These are phyloP conservation scores for Alternaria sp. DNA, from an alignment of 2,329 filamentous ascomycete genomes.

Conservation along the genomic window DNA sequence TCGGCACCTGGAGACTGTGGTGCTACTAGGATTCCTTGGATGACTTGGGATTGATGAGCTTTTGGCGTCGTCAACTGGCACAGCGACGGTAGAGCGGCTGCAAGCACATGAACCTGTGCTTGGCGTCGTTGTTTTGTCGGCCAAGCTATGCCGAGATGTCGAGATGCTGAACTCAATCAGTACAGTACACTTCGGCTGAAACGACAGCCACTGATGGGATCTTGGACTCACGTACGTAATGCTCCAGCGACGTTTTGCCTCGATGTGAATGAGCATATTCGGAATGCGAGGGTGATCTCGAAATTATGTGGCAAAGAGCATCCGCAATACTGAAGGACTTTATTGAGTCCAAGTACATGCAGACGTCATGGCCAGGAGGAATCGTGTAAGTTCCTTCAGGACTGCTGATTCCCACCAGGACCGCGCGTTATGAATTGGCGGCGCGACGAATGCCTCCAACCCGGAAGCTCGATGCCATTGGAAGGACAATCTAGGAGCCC, in stretches of 20 bases:
- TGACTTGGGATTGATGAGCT: neutral
- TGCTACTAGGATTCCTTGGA: neutral
- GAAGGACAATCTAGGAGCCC: neutral
- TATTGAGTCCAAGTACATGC: slow-evolving; percentile 3
- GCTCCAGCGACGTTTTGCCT: slow-evolving; percentile 8
- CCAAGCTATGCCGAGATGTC: neutral
- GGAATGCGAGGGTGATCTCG: neutral
- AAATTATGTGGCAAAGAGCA: slow-evolving; percentile 4
- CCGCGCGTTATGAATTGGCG: neutral
- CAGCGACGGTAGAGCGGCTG: neutral
- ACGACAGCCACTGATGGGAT: neutral
- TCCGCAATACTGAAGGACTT: slow-evolving; percentile 13
- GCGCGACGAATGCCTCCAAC: neutral
- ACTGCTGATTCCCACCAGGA: neutral
- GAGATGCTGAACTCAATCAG: slow-evolving; percentile 6
- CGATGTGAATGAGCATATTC: slow-evolving; percentile 15
- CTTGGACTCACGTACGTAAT: slow-evolving; percentile 15
- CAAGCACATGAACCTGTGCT: neutral
- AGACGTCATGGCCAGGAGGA: neutral
- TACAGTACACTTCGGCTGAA: neutral
- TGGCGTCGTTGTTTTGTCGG: neutral
- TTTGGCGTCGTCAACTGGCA: neutral
- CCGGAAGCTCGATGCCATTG: neutral
- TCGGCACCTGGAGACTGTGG: neutral
- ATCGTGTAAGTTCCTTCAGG: neutral